phyloP scores from a whole-genome alignment of 179 eudicot genomes.

The Gypsophila paniculata region DNA sequence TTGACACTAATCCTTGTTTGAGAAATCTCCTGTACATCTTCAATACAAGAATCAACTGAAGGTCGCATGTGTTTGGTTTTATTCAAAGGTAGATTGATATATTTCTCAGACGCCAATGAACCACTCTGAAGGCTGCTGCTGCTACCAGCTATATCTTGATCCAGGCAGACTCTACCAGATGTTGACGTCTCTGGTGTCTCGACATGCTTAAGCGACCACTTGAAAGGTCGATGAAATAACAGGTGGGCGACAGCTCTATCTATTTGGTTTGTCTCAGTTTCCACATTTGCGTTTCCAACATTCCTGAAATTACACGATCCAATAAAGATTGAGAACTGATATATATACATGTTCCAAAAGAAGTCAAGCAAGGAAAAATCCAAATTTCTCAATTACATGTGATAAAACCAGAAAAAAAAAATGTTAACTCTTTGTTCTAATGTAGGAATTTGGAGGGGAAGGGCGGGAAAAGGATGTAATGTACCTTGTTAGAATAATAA shows the following conservation, averaged over 20 bases:
- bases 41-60: slow-evolving; percentile 21
- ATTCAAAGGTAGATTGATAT: slow-evolving; percentile 20
- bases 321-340: background rate
- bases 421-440: too few species aligned
- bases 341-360: background rate
- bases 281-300: slow-evolving; percentile 35
- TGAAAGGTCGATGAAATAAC: slow-evolving; percentile 63
- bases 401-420: background rate
- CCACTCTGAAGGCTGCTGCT: slow-evolving; percentile 34
- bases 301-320: slow-evolving; percentile 27
- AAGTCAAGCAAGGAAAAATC: background rate
- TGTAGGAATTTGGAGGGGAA: too few species aligned
- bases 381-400: background rate
- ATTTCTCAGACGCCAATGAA: slow-evolving; percentile 27
- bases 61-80: slow-evolving; percentile 28
- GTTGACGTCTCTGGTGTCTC: slow-evolving; percentile 51
- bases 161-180: slow-evolving; percentile 29
- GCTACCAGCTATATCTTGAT: slow-evolving; percentile 27
- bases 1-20: slow-evolving; percentile 21
- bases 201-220: slow-evolving; percentile 37
- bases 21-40: slow-evolving; percentile 20
- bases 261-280: slow-evolving; percentile 69
- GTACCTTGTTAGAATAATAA: too few species aligned
- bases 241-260: slow-evolving; percentile 80
- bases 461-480: too few species aligned